Percentiles rank a stretch among this genome's conserved stretches.
These are phyloP conservation scores for Thraustotheca clavata DNA, from an alignment of 352 stramenopile genomes.

Conservation along the genomic window DNA sequence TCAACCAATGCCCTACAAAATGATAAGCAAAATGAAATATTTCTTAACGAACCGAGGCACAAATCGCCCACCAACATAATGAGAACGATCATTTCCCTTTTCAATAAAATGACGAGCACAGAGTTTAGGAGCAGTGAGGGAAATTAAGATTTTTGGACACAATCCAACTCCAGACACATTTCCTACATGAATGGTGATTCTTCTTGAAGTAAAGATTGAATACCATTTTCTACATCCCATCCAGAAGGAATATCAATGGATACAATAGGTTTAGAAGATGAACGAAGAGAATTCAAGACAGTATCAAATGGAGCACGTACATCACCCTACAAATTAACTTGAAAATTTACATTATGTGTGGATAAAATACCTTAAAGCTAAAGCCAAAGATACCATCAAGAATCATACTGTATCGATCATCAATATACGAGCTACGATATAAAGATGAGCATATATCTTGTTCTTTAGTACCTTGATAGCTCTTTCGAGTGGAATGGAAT, in stretches of 20 bases:
- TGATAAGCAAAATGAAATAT: no score
- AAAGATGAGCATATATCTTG: not conserved
- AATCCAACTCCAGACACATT: constrained; percentile 72
- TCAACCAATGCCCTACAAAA: not conserved
- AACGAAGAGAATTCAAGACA: constrained; percentile 68
- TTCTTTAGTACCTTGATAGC: constrained; percentile 22
- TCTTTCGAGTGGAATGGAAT: constrained; percentile 71
- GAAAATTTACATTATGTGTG: not conserved
- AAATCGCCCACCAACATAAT: constrained; percentile 96
- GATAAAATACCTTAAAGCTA: constrained; percentile 59
- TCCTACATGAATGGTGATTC: constrained; percentile 24
- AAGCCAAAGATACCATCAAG: constrained; percentile 99
- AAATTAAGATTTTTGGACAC: constrained; percentile 91
- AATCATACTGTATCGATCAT: constrained; percentile 82
- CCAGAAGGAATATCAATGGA: constrained; percentile 98
- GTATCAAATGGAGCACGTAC: constrained; percentile 87
- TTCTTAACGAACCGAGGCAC: constrained; percentile 88
- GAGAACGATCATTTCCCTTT: constrained; percentile 50
- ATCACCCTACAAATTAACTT: constrained; percentile 41
- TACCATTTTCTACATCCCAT: constrained; percentile 93
- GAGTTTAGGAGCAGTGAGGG: constrained; percentile 95
- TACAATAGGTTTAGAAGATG: constrained; percentile 74
- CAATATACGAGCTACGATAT: constrained; percentile 32
- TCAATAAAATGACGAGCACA: constrained; percentile 81
- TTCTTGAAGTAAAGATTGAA: not conserved